These are phyloP conservation scores for Quercus tomentella DNA, from an alignment of 331 rosid genomes.

Conservation along the genomic window DNA sequence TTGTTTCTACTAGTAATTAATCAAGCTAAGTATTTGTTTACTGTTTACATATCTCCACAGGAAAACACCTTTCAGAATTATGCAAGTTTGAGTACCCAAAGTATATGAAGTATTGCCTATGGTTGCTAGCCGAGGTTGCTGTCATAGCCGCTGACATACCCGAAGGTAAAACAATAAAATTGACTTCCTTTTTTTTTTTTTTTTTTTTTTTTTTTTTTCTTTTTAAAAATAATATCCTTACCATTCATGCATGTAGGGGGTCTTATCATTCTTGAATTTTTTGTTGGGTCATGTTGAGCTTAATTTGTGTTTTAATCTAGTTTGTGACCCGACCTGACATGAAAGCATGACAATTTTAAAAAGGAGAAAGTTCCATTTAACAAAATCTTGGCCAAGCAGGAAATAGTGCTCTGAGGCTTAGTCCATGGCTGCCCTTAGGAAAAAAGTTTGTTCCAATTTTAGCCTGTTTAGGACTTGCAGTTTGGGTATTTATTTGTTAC, in stretches of 20 bases:
- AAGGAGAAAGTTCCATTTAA: too few species aligned
- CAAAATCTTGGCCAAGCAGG: too few species aligned
- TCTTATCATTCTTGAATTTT: too few species aligned
- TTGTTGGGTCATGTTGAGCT: too few species aligned
- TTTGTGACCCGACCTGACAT: too few species aligned
- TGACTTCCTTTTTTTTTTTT: constrained; percentile 67
- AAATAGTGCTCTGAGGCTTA: too few species aligned
- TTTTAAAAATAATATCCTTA: constrained; percentile 38
- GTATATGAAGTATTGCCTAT: constrained; percentile 60
- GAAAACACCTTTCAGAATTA: constrained; percentile 81
- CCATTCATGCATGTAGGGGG: constrained; percentile 78
- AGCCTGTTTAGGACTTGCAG: too few species aligned
- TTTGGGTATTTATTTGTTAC: too few species aligned
- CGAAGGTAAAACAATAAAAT: constrained; percentile 40
- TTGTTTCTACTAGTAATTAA: neutral
- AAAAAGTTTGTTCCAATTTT: too few species aligned
- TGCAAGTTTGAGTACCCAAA: constrained; percentile 76
- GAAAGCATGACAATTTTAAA: too few species aligned
- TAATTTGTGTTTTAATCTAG: too few species aligned
- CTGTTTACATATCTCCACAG: constrained; percentile 18
- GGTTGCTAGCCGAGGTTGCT: constrained; percentile 62
- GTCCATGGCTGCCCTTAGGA: too few species aligned
- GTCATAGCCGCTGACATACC: constrained; percentile 87
- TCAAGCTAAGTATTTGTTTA: neutral
- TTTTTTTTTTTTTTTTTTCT: neutral